Base-by-base conservation (phyloP, 129 eudicot genomes). In the Pseudognaphalium luteoalbum region DNA sequence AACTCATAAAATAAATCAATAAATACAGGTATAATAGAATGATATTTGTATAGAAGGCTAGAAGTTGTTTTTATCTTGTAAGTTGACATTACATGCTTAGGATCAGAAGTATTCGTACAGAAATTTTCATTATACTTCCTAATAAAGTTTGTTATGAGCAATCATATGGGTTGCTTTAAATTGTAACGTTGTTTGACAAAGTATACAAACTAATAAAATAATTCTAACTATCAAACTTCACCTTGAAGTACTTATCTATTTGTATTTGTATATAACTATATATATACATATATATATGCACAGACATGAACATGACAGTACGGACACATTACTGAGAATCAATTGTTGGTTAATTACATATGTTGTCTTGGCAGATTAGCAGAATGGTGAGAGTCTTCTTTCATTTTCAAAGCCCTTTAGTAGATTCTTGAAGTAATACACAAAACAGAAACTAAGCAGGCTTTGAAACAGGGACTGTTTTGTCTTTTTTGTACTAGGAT, bases 321-420 rank as follows among this genome's bases (percentile, higher is more conserved):
- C 71, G 79, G 79, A 74, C 80, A 57, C 74, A 41, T 64, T 66
- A 56, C 79, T 6, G 57, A 65, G 30, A 73, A 64, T 54, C 56
- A 50, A 41, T 73, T 73, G 70, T 65, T 64, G 34, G 83, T 80
- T n/a, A n/a, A n/a, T n/a, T 56, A 41, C 68, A 68, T 41, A 68
- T 19, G 70, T 72, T 73, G 35, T 68, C 61, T 80, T 80, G 65
- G 64, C 80, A 67, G 47, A 57, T 80, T 74, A 65, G 57, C 65
- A 74, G 59, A 80, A 80, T 74, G 84, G 84, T 80, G 63, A 74
- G 84, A 73, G 80, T 69, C 57, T 80, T 41, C 70, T 74, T 80
- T 74, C 84, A 74, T 80, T 74, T 68, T 67, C 84, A 67, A 74
- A 58, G 54, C 63, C 84, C n/a, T 6, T 66, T 73, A 66, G 52